A percentile compares a stretch with the other conserved stretches of the same genome.
Conservation (phyloP, 176 grass and related monocot genomes). For the Dendrocalamus sinicus region DNA sequence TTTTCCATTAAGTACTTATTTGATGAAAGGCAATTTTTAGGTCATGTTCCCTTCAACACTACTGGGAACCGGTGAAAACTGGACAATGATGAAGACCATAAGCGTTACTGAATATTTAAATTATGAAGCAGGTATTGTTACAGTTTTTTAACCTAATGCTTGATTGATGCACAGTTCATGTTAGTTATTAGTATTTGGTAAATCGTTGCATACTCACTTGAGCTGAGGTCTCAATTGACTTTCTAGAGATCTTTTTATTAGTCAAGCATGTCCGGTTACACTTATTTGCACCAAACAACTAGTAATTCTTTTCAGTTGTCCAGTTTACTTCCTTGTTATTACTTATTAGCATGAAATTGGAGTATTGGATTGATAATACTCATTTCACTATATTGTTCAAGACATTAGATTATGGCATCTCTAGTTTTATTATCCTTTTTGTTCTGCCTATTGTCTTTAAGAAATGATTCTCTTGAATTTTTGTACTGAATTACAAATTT, state of each 20-base stretch:
- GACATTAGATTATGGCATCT: conserved; percentile 6
- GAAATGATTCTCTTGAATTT: neutral
- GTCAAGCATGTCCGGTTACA: neutral
- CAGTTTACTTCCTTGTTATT: conserved; percentile 31
- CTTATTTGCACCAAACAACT: conserved; percentile 29
- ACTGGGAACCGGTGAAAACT: conserved; percentile 87
- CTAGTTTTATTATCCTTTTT: neutral
- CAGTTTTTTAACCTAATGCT: conserved; percentile 11
- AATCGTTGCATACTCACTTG: conserved; percentile 28
- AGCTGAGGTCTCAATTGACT: conserved; percentile 17
- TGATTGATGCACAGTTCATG: neutral
- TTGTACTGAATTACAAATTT: conserved; percentile 19
- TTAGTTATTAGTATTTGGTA: neutral
- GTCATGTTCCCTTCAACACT: conserved; percentile 99
- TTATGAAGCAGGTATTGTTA: conserved; percentile 84
- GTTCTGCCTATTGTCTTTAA: neutral
- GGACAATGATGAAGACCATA: conserved; percentile 99
- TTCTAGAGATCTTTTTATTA: neutral
- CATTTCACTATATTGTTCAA: neutral
- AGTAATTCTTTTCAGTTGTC: neutral
- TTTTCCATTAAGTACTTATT: conserved; percentile 22
- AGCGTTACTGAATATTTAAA: conserved; percentile 99
- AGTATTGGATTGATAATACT: neutral
- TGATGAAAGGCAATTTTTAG: conserved; percentile 58
- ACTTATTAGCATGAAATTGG: conserved; percentile 26